Base-by-base conservation (phyloP, 2,329 filamentous ascomycete species). In the Fusarium scirpi region DNA sequence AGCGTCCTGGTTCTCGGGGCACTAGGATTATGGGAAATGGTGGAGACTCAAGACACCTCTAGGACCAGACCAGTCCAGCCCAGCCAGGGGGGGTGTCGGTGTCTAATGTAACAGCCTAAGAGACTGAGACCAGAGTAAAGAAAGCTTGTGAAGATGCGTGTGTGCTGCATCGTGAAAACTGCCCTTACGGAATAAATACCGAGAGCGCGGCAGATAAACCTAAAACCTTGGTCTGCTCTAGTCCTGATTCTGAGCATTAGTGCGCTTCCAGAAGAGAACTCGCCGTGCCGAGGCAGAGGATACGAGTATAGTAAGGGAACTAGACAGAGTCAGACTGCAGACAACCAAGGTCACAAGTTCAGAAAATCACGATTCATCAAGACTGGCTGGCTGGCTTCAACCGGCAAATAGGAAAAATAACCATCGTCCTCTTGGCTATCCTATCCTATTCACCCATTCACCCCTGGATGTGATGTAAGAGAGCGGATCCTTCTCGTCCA, bases 1-100 rank as follows among this genome's bases (percentile, higher is more conserved):
- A 41, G 49, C 15, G 61, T 76, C 74, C 74, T 62, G 74, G 74
- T 76, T 74, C 66, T 74, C 66, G 74, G 73, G 52, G 74, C 73
- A 70, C 72, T 69, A 75, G 71, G 73, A 74, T 74, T 53, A 64
- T 41, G 49, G 45, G 18, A 38, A 47, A 62, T 47, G 51, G 73
- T 74, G 71, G 73, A 52, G 64, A 60, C 49, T 51, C 48, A 49
- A 49, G 53, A 34, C 43, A 47, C 43, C 34, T 56, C 18, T 18
- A 40, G 6, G 18, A 38, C 16, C 34, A 38, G 22, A 53, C 34
- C 34, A 38, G 34, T 9, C 34, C 34, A 38, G 9, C 16, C 18
- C n/a, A 18, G 34, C 24, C 56, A 51, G 51, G 57, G 53, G 38
- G 61, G 56, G 61, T 52, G 61, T 60, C 58, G 56, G 61, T 55